A percentile compares a stretch with the other conserved stretches of the same genome.
phyloP scores from a whole-genome alignment of 371 early-diverging fungal species.

The Saksenaea vasiformis region DNA sequence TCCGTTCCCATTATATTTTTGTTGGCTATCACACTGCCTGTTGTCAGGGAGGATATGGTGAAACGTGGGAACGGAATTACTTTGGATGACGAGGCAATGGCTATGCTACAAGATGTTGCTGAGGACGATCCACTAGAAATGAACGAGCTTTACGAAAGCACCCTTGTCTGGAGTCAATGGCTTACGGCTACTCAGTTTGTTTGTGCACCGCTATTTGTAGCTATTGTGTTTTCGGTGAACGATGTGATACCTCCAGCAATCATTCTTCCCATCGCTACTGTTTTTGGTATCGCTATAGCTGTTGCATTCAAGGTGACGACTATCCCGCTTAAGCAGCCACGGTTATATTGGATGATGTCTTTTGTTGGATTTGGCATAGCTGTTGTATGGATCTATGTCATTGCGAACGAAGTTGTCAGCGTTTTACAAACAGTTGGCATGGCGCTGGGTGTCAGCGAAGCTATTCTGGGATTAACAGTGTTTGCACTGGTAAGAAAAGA shows the following conservation, averaged over 20 bases:
- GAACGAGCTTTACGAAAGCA: constrained; percentile 11
- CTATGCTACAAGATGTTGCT: constrained; percentile 28
- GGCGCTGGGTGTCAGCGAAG: constrained; percentile 75
- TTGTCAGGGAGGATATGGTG: constrained; percentile 48
- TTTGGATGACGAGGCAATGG: constrained; percentile 29
- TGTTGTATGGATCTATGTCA: constrained; percentile 77
- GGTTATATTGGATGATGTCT: constrained; percentile 53
- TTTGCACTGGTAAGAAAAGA: constrained; percentile 70
- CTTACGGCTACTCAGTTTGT: constrained; percentile 48
- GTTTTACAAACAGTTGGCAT: constrained; percentile 77
- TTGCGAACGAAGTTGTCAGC: constrained; percentile 86
- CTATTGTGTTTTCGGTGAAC: constrained; percentile 33
- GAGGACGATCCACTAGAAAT: constrained; percentile 17
- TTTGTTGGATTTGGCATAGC: constrained; percentile 74
- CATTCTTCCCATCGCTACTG: constrained; percentile 26
- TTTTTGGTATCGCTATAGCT: constrained; percentile 21
- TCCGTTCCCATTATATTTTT: constrained; percentile 59
- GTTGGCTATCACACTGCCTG: constrained; percentile 59
- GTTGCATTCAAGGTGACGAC: constrained; percentile 35
- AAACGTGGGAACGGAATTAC: constrained; percentile 8
- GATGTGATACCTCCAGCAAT: constrained; percentile 18
- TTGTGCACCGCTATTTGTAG: constrained; percentile 37
- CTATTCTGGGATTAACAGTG: constrained; percentile 80
- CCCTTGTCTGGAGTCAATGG: constrained; percentile 43
- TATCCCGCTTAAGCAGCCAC: constrained; percentile 24